Conservation (phyloP, 768 basidiomycete genomes). For the Erythrobasidium yunnanense region DNA sequence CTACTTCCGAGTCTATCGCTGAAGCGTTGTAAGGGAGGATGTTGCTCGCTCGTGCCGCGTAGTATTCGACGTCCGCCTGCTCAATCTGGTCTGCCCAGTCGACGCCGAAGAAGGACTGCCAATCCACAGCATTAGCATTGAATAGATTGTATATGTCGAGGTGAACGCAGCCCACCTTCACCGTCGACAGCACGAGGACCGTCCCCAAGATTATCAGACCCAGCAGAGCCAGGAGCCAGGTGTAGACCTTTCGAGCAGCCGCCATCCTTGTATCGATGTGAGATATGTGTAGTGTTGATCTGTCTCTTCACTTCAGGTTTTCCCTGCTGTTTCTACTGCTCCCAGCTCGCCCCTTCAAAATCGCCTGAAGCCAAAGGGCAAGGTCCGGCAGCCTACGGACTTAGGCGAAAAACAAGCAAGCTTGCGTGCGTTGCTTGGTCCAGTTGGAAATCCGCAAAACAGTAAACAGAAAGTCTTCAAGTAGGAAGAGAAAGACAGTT, state of each 20-base stretch:
- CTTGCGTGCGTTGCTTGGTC: too few species aligned
- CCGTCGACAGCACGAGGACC: slow-evolving; percentile 76
- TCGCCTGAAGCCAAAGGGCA: too few species aligned
- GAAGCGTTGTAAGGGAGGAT: background rate
- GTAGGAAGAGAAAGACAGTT: too few species aligned
- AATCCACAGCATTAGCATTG: background rate
- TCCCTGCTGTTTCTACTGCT: too few species aligned
- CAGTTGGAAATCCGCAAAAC: too few species aligned
- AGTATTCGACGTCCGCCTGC: slow-evolving; percentile 31
- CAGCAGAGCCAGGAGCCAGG: slow-evolving; percentile 48
- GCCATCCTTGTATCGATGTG: background rate
- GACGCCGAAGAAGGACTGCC: slow-evolving; percentile 35
- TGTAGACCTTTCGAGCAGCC: slow-evolving; percentile 1
- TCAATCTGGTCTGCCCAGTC: slow-evolving; percentile 34
- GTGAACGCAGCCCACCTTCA: slow-evolving; percentile 51
- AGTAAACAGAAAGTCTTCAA: too few species aligned
- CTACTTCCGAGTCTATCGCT: background rate
- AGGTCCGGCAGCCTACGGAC: too few species aligned
- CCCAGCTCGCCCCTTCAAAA: too few species aligned
- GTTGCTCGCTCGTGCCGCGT: slow-evolving; percentile 20
- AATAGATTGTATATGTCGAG: slow-evolving; percentile 1
- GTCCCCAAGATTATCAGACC: slow-evolving; percentile 75
- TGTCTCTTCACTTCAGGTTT: background rate
- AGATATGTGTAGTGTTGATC: background rate
- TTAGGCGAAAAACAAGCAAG: too few species aligned